Base-by-base conservation (phyloP, 2,329 filamentous ascomycete genomes). In the Pseudocercospora macadamiae region DNA sequence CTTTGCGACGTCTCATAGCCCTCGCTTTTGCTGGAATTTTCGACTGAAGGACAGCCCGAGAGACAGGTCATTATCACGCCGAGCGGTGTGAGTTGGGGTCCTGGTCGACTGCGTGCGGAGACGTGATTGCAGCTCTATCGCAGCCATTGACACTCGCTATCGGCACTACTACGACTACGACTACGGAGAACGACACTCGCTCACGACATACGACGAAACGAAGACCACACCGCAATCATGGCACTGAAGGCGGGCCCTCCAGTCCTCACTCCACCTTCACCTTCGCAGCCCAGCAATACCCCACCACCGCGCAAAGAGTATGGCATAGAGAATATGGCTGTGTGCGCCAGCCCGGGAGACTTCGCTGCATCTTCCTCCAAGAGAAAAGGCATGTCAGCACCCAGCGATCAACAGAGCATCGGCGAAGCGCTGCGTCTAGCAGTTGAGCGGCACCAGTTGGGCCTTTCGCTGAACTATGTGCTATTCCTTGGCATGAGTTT, bases 401-500 rank as follows among this genome's bases (percentile, higher is more conserved):
- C 54, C 14, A 61, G 52, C 37, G 60, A 60, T 34, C 61, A 71
- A 26, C 70, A 75, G 52, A 73, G 68, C 54, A 65, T 75, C 28
- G 67, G 64, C 23, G 64, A 61, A 28, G 69, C 69, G 48, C 61
- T 76, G 34, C 66, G 74, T 37, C 65, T 70, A 34, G 72, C 72
- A 47, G 70, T 76, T 39, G 74, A 78, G 26, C 67, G 77, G 30
- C 76, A 77, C 58, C 76, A 79, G 64, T 71, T 78, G 18, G 76
- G 91, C 61, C 85, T 97, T 66, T 91, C 91, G 10, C 83, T 95
- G 74, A 96, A 96, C 74, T 86, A 95, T 59, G 80, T 97, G 64
- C 86, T 91, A 57, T 86, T 96, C 65, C 86, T 97, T 64, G 86
- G 89, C 73, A 86, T 96, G 64, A 86, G 90, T 56, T 91, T 97